Conservation (phyloP, 768 basidiomycete genomes). For the Hortiboletus campestris region DNA sequence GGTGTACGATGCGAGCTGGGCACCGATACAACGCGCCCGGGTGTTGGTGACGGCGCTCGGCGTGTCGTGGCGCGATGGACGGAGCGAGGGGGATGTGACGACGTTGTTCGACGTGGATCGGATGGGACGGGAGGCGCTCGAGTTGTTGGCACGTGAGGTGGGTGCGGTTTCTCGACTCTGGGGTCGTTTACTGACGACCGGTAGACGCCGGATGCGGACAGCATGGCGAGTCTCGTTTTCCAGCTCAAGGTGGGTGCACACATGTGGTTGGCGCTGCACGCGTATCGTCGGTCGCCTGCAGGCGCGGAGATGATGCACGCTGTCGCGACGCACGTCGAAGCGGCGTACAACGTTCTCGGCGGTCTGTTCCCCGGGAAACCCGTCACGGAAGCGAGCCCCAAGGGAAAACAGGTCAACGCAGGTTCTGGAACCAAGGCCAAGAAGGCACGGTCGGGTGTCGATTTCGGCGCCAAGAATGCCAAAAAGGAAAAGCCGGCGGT, state of each 20-base stretch:
- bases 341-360: slow-evolving; percentile 51
- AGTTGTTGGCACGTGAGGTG: slow-evolving; percentile 44
- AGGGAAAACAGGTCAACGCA: slow-evolving; percentile 22
- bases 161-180: slow-evolving; percentile 8
- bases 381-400: slow-evolving; percentile 8
- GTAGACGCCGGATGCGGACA: slow-evolving; percentile 22
- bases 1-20: slow-evolving; percentile 45
- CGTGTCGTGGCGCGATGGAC: slow-evolving; percentile 32
- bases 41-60: slow-evolving; percentile 56
- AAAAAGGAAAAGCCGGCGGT: slow-evolving; percentile 14
- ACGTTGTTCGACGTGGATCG: slow-evolving; percentile 29
- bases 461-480: background rate
- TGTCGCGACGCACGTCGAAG: slow-evolving; percentile 51
- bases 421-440: slow-evolving; percentile 19
- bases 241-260: slow-evolving; percentile 58
- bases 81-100: slow-evolving; percentile 22
- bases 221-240: slow-evolving; percentile 26
- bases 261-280: slow-evolving; percentile 70
- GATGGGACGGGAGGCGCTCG: slow-evolving; percentile 42
- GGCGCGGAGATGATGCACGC: slow-evolving; percentile 39
- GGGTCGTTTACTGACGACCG: background rate
- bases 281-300: slow-evolving; percentile 52
- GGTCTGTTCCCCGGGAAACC: slow-evolving; percentile 31
- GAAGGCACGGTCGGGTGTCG: slow-evolving; percentile 38
- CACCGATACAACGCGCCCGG: slow-evolving; percentile 60